Evolutionary conservation across 306 rosid genomes (phyloP).

Genomic region (Trifolium subterraneum): DNA sequence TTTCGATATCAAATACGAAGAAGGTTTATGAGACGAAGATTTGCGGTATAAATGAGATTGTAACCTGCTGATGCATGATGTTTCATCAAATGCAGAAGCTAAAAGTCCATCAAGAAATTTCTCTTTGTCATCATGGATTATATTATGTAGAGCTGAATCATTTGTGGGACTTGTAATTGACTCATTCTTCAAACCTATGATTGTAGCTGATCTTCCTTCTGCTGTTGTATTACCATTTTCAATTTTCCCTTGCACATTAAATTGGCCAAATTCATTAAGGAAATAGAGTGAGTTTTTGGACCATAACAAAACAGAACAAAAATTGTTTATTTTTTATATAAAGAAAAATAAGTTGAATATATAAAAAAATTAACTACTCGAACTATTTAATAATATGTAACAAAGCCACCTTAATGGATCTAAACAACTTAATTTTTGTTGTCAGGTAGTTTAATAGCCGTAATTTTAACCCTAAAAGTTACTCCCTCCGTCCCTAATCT

Average conservation of each 20-base stretch:
- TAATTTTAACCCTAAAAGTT: no score
- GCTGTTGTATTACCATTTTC: neutral
- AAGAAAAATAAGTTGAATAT: no score
- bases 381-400: no score
- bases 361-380: no score
- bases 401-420: no score
- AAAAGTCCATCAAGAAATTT: constrained; percentile 59
- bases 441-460: no score
- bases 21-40: constrained; percentile 50
- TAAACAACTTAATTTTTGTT: no score
- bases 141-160: no score
- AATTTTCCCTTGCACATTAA: neutral
- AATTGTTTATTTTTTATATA: no score
- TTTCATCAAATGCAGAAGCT: constrained; percentile 53
- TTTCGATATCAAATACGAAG: constrained; percentile 60
- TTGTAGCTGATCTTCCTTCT: neutral
- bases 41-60: constrained; percentile 55
- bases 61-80: constrained; percentile 58
- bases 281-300: neutral
- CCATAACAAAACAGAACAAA: neutral
- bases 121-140: constrained; percentile 33
- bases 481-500: no score
- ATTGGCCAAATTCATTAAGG: neutral
- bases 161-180: constrained; percentile 4
- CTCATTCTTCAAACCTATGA: neutral